These are phyloP conservation scores for Penicillium simplicissimum DNA, from an alignment of 495 filamentous ascomycete species.

Conservation along the genomic window DNA sequence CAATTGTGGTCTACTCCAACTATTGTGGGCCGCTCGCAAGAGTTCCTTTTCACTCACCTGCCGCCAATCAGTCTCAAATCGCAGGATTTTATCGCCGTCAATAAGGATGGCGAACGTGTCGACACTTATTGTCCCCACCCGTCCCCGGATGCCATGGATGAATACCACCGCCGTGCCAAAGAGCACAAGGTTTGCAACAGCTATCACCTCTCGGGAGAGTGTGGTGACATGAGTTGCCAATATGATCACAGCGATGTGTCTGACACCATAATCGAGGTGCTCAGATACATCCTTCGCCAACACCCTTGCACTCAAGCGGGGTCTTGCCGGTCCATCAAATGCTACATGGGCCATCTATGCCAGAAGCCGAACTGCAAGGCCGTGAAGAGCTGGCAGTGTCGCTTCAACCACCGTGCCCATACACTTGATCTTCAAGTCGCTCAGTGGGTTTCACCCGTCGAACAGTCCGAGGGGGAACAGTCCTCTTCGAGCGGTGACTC, in stretches of 20 bases:
- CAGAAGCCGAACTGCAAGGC: conserved; percentile 43
- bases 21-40: conserved; percentile 25
- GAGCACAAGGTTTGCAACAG: conserved; percentile 45
- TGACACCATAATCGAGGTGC: conserved; percentile 29
- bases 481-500: conserved; percentile 30
- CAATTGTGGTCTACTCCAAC: conserved; percentile 21
- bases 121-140: conserved; percentile 38
- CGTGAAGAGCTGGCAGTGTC: conserved; percentile 38
- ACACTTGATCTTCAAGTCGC: conserved; percentile 32
- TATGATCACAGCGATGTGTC: conserved; percentile 45
- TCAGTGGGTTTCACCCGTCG: conserved; percentile 31
- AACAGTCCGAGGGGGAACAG: conserved; percentile 20
- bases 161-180: conserved; percentile 35
- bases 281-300: conserved; percentile 42
- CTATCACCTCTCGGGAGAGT: conserved; percentile 43
- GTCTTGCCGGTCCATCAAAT: conserved; percentile 42
- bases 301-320: conserved; percentile 36
- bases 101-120: conserved; percentile 46
- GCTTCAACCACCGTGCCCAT: conserved; percentile 36
- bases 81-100: conserved; percentile 42
- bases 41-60: conserved; percentile 29
- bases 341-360: conserved; percentile 49
- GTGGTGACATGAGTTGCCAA: conserved; percentile 37
- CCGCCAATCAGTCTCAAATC: conserved; percentile 26
- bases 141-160: conserved; percentile 29